Percentiles rank a stretch among this genome's conserved stretches.
Conservation (phyloP, 495 filamentous ascomycete species). For the Xylaria venustula region DNA sequence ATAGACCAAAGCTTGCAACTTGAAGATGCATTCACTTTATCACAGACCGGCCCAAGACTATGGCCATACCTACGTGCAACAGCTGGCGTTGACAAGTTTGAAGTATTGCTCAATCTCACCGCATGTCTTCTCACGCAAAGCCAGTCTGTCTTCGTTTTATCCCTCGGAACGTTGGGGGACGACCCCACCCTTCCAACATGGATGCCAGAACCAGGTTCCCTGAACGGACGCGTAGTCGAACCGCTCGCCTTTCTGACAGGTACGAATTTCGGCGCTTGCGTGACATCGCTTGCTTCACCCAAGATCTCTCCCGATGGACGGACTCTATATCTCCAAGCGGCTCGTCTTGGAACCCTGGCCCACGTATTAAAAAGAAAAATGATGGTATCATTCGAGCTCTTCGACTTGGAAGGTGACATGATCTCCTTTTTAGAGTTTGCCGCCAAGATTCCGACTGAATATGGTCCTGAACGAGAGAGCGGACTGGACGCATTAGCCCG, state of each 20-base stretch:
- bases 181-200: background rate
- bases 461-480: background rate
- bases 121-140: background rate
- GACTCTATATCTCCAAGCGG: background rate
- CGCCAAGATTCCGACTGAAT: background rate
- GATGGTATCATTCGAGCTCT: background rate
- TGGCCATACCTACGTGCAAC: background rate
- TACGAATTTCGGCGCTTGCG: background rate
- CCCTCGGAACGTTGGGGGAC: background rate
- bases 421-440: background rate
- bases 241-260: background rate
- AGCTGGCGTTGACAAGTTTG: background rate
- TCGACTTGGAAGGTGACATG: background rate
- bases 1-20: background rate
- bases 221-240: background rate
- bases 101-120: background rate
- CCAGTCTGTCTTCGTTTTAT: background rate
- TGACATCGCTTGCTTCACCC: background rate
- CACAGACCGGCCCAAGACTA: background rate
- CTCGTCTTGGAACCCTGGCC: background rate
- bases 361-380: background rate
- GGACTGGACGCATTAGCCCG: background rate
- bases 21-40: background rate
- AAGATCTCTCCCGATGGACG: background rate
- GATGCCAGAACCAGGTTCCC: background rate